Conservation (phyloP, 768 basidiomycete species). For the Polyporus arcularius region DNA sequence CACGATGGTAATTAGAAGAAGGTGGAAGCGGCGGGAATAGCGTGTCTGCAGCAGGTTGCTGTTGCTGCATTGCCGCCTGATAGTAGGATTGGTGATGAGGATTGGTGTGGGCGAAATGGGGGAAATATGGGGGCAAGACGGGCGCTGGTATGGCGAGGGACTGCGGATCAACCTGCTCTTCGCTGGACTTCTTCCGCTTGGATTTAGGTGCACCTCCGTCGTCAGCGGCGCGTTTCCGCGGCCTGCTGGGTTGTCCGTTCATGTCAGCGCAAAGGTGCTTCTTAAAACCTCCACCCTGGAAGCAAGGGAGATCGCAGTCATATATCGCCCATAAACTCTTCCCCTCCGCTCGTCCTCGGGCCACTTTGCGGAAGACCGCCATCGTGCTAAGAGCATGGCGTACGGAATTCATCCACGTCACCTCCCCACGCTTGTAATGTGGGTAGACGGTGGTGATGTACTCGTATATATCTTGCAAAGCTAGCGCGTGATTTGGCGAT, state of each 20-base stretch:
- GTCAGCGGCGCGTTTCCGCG: slow-evolving; percentile 40
- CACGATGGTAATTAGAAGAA: slow-evolving; percentile 41
- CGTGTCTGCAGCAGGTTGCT: slow-evolving; percentile 58
- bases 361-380: slow-evolving; percentile 84
- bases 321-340: slow-evolving; percentile 88
- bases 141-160: slow-evolving; percentile 24
- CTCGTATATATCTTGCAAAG: slow-evolving; percentile 94
- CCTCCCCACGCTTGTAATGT: slow-evolving; percentile 88
- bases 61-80: slow-evolving; percentile 52
- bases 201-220: slow-evolving; percentile 20
- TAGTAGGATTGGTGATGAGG: slow-evolving; percentile 78
- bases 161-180: slow-evolving; percentile 14
- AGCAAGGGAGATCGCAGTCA: slow-evolving; percentile 81
- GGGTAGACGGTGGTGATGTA: slow-evolving; percentile 95
- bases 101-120: slow-evolving; percentile 33
- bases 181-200: slow-evolving; percentile 33
- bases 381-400: slow-evolving; percentile 96
- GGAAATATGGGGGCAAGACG: slow-evolving; percentile 31
- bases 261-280: slow-evolving; percentile 52
- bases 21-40: slow-evolving; percentile 76
- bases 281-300: slow-evolving; percentile 79
- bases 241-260: slow-evolving; percentile 34
- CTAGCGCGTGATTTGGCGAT: slow-evolving; percentile 79
- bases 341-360: slow-evolving; percentile 74
- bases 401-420: slow-evolving; percentile 98